phyloP scores from a whole-genome alignment of 306 rosid genomes.

The Vigna reflexopilosa region DNA sequence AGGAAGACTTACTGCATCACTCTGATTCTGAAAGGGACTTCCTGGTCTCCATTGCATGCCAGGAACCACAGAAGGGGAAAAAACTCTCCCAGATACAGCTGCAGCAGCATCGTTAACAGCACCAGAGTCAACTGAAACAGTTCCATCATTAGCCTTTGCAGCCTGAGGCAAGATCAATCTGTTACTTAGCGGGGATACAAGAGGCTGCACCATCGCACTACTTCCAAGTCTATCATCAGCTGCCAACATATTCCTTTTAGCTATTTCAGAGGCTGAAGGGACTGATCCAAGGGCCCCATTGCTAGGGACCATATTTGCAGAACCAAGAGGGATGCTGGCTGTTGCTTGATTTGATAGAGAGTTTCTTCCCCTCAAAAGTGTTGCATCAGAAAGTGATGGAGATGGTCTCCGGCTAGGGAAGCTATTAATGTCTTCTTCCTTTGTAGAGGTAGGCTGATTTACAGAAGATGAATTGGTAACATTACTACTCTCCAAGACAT shows the following conservation, averaged over 20 bases:
- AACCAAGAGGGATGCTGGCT: constrained; percentile 64
- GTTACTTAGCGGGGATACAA: constrained; percentile 72
- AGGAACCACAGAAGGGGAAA: constrained; percentile 81
- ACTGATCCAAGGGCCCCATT: constrained; percentile 70
- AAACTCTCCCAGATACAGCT: constrained; percentile 75
- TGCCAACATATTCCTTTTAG: constrained; percentile 79
- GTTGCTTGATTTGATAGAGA: constrained; percentile 68
- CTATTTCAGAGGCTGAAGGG: constrained; percentile 71
- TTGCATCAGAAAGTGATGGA: constrained; percentile 86
- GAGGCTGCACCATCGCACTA: constrained; percentile 79
- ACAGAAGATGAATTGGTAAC: constrained; percentile 61
- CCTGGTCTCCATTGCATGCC: constrained; percentile 99
- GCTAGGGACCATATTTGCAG: constrained; percentile 69
- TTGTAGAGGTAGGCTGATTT: constrained; percentile 64
- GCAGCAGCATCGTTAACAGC: constrained; percentile 71
- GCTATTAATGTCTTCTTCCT: constrained; percentile 79
- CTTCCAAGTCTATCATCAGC: constrained; percentile 87
- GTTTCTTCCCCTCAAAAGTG: constrained; percentile 76
- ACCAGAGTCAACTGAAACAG: constrained; percentile 67
- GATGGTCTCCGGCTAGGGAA: constrained; percentile 83
- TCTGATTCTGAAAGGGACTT: constrained; percentile 80
- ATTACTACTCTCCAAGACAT: constrained; percentile 60
- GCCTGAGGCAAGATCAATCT: constrained; percentile 76
- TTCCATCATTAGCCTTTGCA: constrained; percentile 73
- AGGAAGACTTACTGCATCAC: constrained; percentile 64